phyloP scores from a whole-genome alignment of 1,284 basidiomycete species.

The Boletus sp. region DNA sequence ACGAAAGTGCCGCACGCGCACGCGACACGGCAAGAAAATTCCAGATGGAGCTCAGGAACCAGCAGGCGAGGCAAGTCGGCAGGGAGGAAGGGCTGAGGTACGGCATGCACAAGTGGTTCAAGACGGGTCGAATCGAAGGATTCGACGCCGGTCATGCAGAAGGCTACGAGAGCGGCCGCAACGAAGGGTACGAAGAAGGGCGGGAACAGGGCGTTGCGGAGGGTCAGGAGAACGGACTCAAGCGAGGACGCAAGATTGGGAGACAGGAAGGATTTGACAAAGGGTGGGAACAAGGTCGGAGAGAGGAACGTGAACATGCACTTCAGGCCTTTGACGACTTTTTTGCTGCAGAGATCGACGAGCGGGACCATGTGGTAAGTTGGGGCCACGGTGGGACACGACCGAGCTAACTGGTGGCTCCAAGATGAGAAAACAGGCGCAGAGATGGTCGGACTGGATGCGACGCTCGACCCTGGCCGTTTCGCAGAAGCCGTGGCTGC shows the following conservation, averaged over 20 bases:
- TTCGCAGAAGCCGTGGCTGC: slow-evolving; percentile 20
- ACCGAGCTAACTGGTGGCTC: slow-evolving; percentile 6
- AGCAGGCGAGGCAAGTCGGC: slow-evolving; percentile 45
- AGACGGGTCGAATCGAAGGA: slow-evolving; percentile 42
- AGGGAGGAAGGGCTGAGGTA: slow-evolving; percentile 40
- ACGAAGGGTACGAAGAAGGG: slow-evolving; percentile 47
- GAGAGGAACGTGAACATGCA: slow-evolving; percentile 45
- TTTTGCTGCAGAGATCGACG: slow-evolving; percentile 42
- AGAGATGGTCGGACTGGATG: slow-evolving; percentile 33
- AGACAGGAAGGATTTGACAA: slow-evolving; percentile 41
- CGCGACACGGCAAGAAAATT: slow-evolving; percentile 45
- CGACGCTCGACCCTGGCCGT: slow-evolving; percentile 12
- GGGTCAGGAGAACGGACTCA: slow-evolving; percentile 39
- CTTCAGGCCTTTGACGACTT: slow-evolving; percentile 53
- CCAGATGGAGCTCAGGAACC: slow-evolving; percentile 45
- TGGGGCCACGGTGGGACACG: not conserved
- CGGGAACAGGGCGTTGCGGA: slow-evolving; percentile 37
- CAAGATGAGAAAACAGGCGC: slow-evolving; percentile 20
- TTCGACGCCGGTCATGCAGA: slow-evolving; percentile 41
- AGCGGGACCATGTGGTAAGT: slow-evolving; percentile 30
- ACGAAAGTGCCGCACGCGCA: slow-evolving; percentile 44
- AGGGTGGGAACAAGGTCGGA: slow-evolving; percentile 40
- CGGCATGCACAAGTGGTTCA: slow-evolving; percentile 38
- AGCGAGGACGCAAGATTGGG: slow-evolving; percentile 43
- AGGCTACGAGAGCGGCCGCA: slow-evolving; percentile 44